A percentile compares a stretch with the other conserved stretches of the same genome.
These are phyloP conservation scores for Rubroboletus satanas DNA, from an alignment of 768 basidiomycete genomes.

Conservation along the genomic window DNA sequence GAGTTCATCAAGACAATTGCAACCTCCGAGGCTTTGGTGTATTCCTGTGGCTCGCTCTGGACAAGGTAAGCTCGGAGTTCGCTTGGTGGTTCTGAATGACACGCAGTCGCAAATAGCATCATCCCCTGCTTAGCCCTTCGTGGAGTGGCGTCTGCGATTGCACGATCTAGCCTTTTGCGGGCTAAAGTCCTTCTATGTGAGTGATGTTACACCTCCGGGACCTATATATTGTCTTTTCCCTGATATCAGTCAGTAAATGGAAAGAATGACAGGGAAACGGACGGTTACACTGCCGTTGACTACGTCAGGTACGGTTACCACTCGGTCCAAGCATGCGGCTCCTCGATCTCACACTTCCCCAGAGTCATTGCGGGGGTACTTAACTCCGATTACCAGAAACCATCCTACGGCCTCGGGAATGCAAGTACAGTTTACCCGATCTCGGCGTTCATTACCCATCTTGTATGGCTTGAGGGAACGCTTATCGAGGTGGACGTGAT, in stretches of 20 bases:
- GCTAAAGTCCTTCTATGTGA: constrained; percentile 84
- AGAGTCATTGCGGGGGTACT: constrained; percentile 71
- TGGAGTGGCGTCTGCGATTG: constrained; percentile 75
- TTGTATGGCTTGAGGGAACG: constrained; percentile 70
- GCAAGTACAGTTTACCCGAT: constrained; percentile 62
- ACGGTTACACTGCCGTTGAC: constrained; percentile 77
- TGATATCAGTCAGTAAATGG: constrained; percentile 63
- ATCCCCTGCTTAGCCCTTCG: constrained; percentile 88
- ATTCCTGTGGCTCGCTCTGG: constrained; percentile 94
- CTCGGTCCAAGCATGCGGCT: constrained; percentile 1
- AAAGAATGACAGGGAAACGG: constrained; percentile 87
- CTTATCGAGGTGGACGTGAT: constrained; percentile 58
- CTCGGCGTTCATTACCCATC: constrained; percentile 81
- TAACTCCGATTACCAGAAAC: constrained; percentile 52
- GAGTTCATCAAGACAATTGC: constrained; percentile 66
- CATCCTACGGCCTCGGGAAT: constrained; percentile 54
- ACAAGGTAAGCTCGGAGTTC: constrained; percentile 57
- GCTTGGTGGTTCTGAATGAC: constrained; percentile 3
- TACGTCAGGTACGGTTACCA: constrained; percentile 52
- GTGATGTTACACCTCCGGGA: constrained; percentile 24
- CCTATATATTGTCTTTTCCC: not conserved
- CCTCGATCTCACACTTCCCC: constrained; percentile 9
- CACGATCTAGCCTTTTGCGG: constrained; percentile 62
- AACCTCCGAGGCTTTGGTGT: constrained; percentile 68
- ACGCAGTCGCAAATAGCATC: constrained; percentile 46